Evolutionary conservation across 495 filamentous ascomycete species (phyloP), one percentile per base, ranked within the genome.

Genomic region (Penicillium fimorum): DNA sequence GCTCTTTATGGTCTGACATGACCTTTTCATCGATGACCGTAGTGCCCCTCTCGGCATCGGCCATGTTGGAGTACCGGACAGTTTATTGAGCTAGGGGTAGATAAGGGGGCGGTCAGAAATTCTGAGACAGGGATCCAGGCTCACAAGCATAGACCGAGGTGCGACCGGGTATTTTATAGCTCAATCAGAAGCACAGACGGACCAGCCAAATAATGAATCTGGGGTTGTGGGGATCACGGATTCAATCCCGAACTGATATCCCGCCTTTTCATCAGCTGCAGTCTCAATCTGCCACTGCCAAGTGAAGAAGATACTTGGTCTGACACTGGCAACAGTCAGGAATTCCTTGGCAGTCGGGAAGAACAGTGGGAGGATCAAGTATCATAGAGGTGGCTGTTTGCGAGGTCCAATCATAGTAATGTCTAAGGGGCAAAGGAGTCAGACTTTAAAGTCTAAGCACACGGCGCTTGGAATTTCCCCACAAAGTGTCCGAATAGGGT

Each of bases 1-100:
- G 17, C 17, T 66, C 58, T 17, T 70, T 65, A 18, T 65, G 62
- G 1, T 67, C 35, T 0, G 62, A 37, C 17, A 59, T 30, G 30
- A n/a, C 63, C 50, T 70, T 67, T 22, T 68, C 66, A 10, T 70
- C 55, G 24, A 63, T 38, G n/a, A 48, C 54, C 40, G 58, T 53
- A 4, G 33, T 50, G 49, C 48, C 52, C 24, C 45, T 53, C 27
- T 50, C 17, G 20, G 45, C 2, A 9, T 50, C 44, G n/a, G 55
- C 49, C 62, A 65, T 62, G 17, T 25, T 25, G 18, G 18, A 44
- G 5, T 15, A 20, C 17, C 17, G 15, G n/a, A 18, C n/a, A 25
- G 33, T 29, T 10, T 9, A 22, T 25, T 17, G 13, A 30, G n/a
- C 15, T 11, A 12, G 35, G 45, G 41, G 4, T 12, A 17, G 33